Percentiles rank a stretch among this genome's conserved stretches.
Evolutionary conservation across 208 protist genomes (phyloP).

Genomic region (Crithidia mellificae): DNA sequence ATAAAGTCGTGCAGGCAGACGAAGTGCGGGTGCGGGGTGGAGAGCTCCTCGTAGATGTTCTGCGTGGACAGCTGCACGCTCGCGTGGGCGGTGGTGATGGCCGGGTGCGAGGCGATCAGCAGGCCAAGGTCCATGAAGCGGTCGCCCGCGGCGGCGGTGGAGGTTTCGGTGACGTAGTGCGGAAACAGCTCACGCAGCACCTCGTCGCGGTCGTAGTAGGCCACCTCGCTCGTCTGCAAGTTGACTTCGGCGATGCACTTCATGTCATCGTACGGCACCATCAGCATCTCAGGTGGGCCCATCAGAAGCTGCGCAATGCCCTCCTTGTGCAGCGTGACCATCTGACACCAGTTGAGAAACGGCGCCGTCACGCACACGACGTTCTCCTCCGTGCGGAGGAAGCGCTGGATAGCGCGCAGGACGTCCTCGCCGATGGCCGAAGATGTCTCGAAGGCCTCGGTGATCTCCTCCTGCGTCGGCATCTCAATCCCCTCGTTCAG

Average conservation of each 20-base stretch:
- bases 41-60: conserved; percentile 75
- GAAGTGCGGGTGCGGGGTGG: conserved; percentile 42
- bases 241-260: conserved; percentile 78
- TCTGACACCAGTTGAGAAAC: conserved; percentile 88
- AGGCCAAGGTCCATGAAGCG: conserved; percentile 81
- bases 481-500: conserved; percentile 51
- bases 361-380: conserved; percentile 77
- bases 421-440: conserved; percentile 76
- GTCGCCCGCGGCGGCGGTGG: conserved; percentile 60
- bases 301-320: conserved; percentile 71
- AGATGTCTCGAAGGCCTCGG: conserved; percentile 70
- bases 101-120: conserved; percentile 69
- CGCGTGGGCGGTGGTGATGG: conserved; percentile 66
- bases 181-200: conserved; percentile 75
- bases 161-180: conserved; percentile 48
- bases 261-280: conserved; percentile 78
- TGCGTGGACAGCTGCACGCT: conserved; percentile 46
- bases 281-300: conserved; percentile 79
- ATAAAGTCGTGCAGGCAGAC: conserved; percentile 70
- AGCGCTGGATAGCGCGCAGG: conserved; percentile 75
- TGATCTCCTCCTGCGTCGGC: conserved; percentile 45
- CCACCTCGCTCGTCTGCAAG: conserved; percentile 47
- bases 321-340: conserved; percentile 81
- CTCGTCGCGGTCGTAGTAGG: conserved; percentile 68
- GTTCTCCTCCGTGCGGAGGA: conserved; percentile 62